Evolutionary conservation across 2,329 filamentous ascomycete genomes (phyloP).

Genomic region (Fusarium miscanthi): DNA sequence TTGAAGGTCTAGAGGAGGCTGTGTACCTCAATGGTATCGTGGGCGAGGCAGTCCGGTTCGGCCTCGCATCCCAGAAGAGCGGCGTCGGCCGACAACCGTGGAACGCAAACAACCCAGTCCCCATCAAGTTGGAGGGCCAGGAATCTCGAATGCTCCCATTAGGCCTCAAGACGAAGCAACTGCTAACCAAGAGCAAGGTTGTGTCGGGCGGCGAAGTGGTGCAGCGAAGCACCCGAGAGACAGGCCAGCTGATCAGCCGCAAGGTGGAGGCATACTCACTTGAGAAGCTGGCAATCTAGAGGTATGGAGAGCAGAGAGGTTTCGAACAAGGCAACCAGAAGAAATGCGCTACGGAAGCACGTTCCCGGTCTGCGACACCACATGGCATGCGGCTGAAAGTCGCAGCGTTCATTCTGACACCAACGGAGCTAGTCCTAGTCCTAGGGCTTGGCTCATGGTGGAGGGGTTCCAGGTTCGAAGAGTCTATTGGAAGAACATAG

Average conservation of each 20-base stretch:
- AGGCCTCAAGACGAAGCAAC: slow-evolving; percentile 71
- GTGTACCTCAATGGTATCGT: slow-evolving; percentile 72
- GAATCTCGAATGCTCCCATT: slow-evolving; percentile 72
- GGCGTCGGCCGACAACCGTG: slow-evolving; percentile 43
- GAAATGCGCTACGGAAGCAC: slow-evolving; percentile 25
- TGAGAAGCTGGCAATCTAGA: slow-evolving; percentile 77
- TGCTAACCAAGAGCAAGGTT: slow-evolving; percentile 67
- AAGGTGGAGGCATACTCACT: slow-evolving; percentile 85
- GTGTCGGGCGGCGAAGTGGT: slow-evolving; percentile 76
- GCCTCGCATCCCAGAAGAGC: slow-evolving; percentile 53
- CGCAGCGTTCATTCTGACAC: neutral
- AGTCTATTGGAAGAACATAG: slow-evolving; percentile 32
- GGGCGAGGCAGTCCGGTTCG: slow-evolving; percentile 74
- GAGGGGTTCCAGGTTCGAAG: slow-evolving; percentile 8
- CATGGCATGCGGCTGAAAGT: slow-evolving; percentile 40
- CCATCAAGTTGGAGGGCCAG: slow-evolving; percentile 54
- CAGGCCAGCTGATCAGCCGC: slow-evolving; percentile 80
- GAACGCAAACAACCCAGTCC: slow-evolving; percentile 57
- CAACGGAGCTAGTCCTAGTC: slow-evolving; percentile 22
- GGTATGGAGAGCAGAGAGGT: slow-evolving; percentile 11
- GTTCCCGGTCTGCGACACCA: slow-evolving; percentile 22
- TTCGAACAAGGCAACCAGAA: slow-evolving; percentile 22
- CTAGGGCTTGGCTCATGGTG: slow-evolving; percentile 6
- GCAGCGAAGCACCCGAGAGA: slow-evolving; percentile 76
- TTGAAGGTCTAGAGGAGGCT: slow-evolving; percentile 78